Evolutionary conservation across 1,284 basidiomycete species (phyloP).

Genomic region (Xerocomus minutiporus): DNA sequence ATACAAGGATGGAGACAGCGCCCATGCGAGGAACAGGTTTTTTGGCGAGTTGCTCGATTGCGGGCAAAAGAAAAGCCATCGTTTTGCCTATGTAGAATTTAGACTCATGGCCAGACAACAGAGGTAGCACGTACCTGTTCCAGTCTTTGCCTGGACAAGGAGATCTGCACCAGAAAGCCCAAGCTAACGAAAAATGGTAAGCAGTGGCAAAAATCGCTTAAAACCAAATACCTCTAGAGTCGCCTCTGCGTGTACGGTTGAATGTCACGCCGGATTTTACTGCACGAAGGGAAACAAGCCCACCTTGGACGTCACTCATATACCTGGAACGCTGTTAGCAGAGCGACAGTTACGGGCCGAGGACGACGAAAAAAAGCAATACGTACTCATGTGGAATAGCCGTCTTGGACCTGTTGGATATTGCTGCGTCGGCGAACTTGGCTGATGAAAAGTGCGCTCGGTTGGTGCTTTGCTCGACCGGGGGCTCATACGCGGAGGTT

Average conservation of each 20-base stretch:
- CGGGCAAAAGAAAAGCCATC: constrained; percentile 83
- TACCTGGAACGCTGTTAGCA: constrained; percentile 27
- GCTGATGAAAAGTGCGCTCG: constrained; percentile 27
- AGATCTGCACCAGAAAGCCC: constrained; percentile 38
- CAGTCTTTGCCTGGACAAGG: constrained; percentile 47
- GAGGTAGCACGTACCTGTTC: constrained; percentile 34
- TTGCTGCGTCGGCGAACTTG: constrained; percentile 28
- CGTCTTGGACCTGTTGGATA: constrained; percentile 32
- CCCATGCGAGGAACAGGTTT: constrained; percentile 16
- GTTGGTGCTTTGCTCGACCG: constrained; percentile 13
- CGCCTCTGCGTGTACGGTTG: constrained; percentile 23
- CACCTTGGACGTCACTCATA: constrained; percentile 42
- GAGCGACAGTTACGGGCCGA: constrained; percentile 8
- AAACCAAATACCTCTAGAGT: constrained; percentile 32
- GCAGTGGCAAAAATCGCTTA: not conserved
- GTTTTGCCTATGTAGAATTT: constrained; percentile 64
- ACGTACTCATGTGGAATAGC: constrained; percentile 41
- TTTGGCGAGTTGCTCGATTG: constrained; percentile 67
- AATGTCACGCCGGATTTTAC: constrained; percentile 3
- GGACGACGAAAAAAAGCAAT: constrained; percentile 1
- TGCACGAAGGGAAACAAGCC: constrained; percentile 3
- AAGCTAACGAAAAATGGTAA: constrained; percentile 24
- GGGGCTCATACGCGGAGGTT: constrained; percentile 1
- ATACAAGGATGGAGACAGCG: constrained; percentile 52
- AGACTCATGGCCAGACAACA: not conserved